These are phyloP conservation scores for Dendrocalamus latiflorus DNA, from an alignment of 202 grass and related monocot species.

Conservation along the genomic window DNA sequence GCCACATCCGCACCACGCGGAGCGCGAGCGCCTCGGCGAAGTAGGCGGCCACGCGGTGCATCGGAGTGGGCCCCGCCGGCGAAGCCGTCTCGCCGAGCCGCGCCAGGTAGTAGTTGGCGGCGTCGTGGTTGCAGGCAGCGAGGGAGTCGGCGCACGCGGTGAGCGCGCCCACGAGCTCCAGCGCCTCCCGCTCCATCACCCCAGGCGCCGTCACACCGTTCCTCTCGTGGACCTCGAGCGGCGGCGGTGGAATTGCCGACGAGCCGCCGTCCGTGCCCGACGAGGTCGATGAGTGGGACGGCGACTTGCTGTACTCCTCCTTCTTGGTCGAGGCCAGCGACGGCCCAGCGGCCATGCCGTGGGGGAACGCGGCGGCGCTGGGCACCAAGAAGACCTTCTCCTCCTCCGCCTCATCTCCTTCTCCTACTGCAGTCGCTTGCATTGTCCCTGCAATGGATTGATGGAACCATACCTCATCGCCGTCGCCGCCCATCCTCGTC, in stretches of 20 bases:
- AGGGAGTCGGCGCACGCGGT: constrained; percentile 65
- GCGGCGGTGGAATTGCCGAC: background rate
- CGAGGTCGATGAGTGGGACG: constrained; percentile 75
- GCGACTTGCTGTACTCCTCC: constrained; percentile 67
- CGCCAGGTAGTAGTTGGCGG: constrained; percentile 59
- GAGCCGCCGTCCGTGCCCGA: constrained; percentile 54
- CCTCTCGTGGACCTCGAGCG: background rate
- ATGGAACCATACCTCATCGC: constrained; percentile 83
- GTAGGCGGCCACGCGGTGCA: constrained; percentile 75
- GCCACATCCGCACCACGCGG: constrained; percentile 56
- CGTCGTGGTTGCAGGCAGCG: constrained; percentile 43
- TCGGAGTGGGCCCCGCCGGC: constrained; percentile 51
- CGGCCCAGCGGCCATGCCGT: constrained; percentile 39
- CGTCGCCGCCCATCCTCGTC: constrained; percentile 43
- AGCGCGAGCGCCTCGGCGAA: constrained; percentile 76
- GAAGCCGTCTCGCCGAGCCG: constrained; percentile 62
- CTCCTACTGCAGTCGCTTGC: constrained; percentile 19
- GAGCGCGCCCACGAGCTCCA: constrained; percentile 64
- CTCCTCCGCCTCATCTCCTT: constrained; percentile 43
- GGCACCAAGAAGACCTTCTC: constrained; percentile 78
- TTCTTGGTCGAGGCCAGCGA: constrained; percentile 46
- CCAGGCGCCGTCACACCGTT: background rate
- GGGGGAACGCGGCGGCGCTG: constrained; percentile 59
- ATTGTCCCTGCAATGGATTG: constrained; percentile 48
- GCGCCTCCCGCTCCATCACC: constrained; percentile 28